Conservation (phyloP, 2,329 filamentous ascomycete genomes). For the Aspergillus nomiae region DNA sequence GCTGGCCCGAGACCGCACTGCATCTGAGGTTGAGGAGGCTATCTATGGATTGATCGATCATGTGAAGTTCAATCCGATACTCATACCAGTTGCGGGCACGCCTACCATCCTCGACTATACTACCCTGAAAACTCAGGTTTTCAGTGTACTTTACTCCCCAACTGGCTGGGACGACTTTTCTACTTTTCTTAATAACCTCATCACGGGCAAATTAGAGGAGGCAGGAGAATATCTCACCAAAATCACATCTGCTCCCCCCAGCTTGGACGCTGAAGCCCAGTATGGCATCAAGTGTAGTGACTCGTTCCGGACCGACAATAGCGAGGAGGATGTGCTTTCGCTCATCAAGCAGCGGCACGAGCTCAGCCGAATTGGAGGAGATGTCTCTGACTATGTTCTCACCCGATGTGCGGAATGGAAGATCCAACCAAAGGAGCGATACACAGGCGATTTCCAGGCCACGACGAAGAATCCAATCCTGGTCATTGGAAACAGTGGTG, state of each 20-base stretch:
- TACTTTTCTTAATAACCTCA: neutral
- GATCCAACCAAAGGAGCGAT: conserved; percentile 25
- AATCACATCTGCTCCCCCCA: neutral
- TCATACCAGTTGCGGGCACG: neutral
- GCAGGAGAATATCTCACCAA: neutral
- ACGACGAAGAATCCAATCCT: conserved; percentile 28
- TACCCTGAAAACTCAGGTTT: neutral
- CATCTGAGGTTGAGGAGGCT: neutral
- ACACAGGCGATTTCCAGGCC: conserved; percentile 26
- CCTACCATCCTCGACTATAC: neutral
- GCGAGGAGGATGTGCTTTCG: neutral
- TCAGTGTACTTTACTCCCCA: neutral
- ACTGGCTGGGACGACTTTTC: neutral
- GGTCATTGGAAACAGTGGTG: conserved; percentile 28
- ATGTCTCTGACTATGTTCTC: conserved; percentile 6
- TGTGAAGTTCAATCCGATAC: neutral
- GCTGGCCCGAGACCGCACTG: neutral
- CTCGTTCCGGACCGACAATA: neutral
- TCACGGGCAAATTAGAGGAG: neutral
- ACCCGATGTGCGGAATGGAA: conserved; percentile 23
- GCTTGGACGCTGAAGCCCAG: neutral
- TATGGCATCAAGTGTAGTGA: neutral
- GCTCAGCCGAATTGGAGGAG: neutral
- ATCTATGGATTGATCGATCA: neutral
- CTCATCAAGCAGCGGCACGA: neutral